phyloP scores from a whole-genome alignment of 192 early-diverging fungal genomes.

The Mortierella hygrophila region DNA sequence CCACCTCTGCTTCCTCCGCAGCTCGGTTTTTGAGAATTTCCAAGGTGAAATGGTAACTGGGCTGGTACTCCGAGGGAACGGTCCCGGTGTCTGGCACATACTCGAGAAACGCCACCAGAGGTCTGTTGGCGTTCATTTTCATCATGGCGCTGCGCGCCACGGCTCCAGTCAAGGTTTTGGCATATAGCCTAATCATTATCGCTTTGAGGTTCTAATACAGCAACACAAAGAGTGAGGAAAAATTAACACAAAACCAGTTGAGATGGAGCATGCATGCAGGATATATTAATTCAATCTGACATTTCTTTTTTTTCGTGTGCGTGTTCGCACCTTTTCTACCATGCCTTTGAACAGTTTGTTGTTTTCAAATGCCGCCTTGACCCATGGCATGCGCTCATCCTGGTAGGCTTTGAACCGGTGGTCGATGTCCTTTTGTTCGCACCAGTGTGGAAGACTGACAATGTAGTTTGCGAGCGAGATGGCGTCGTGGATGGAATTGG shows the following conservation, averaged over 20 bases:
- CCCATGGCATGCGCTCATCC: slow-evolving; percentile 15
- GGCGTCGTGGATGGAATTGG: slow-evolving; percentile 15
- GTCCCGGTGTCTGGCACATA: slow-evolving; percentile 8
- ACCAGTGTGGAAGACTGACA: background rate
- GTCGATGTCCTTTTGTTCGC: background rate
- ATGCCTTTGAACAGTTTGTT: background rate
- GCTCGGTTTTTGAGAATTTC: background rate
- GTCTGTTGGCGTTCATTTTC: slow-evolving; percentile 19
- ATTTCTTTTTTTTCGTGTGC: background rate
- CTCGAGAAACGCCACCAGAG: slow-evolving; percentile 14
- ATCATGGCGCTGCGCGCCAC: slow-evolving; percentile 10
- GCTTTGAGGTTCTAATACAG: background rate
- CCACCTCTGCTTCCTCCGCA: background rate
- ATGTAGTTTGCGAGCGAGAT: slow-evolving; percentile 11
- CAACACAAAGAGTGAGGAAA: background rate
- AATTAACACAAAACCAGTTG: background rate
- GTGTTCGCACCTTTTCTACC: background rate
- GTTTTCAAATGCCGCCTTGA: slow-evolving; percentile 11
- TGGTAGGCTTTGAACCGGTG: slow-evolving; percentile 3
- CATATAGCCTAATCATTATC: slow-evolving; percentile 6
- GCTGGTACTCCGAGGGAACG: background rate
- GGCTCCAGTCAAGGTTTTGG: slow-evolving; percentile 7
- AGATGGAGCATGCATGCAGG: background rate
- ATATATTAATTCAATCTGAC: too few species aligned
- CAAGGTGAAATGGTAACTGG: background rate